Evolutionary conservation across 495 filamentous ascomycete genomes (phyloP).

Genomic region (Astrocystis sublimbata): DNA sequence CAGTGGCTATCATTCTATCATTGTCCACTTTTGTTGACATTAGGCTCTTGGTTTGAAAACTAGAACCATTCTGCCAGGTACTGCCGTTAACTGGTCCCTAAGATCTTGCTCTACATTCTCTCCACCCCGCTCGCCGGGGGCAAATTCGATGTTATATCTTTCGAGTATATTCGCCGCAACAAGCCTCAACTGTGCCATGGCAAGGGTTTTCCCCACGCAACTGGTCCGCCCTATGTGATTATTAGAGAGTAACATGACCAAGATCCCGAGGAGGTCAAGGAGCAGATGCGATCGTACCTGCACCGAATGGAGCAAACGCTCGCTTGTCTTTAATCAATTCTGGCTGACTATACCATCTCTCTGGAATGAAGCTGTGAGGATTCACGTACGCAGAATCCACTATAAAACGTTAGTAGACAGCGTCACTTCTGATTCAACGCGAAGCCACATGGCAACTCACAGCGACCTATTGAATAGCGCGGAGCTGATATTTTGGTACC

Average conservation of each 20-base stretch:
- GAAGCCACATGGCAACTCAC: not conserved
- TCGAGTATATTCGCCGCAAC: not conserved
- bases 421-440: not conserved
- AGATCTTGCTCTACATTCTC: not conserved
- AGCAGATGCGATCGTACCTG: constrained; percentile 9
- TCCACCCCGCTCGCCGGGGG: not conserved
- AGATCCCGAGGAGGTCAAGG: no score
- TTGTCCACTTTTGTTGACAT: no score
- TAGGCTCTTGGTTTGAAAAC: no score
- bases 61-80: not conserved
- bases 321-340: constrained; percentile 40
- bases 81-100: not conserved
- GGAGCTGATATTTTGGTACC: not conserved
- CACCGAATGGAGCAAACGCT: constrained; percentile 36
- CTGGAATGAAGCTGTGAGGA: constrained; percentile 43
- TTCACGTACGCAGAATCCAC: constrained; percentile 26
- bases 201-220: not conserved
- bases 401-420: not conserved
- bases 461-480: not conserved
- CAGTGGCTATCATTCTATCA: no score
- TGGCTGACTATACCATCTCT: constrained; percentile 44
- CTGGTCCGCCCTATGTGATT: not conserved
- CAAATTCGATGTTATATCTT: not conserved
- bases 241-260: not conserved
- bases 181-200: not conserved